Percentiles rank a stretch among this genome's conserved stretches.
Evolutionary conservation across 2,329 filamentous ascomycete species (phyloP).

Genomic region (Fusarium sp.): DNA sequence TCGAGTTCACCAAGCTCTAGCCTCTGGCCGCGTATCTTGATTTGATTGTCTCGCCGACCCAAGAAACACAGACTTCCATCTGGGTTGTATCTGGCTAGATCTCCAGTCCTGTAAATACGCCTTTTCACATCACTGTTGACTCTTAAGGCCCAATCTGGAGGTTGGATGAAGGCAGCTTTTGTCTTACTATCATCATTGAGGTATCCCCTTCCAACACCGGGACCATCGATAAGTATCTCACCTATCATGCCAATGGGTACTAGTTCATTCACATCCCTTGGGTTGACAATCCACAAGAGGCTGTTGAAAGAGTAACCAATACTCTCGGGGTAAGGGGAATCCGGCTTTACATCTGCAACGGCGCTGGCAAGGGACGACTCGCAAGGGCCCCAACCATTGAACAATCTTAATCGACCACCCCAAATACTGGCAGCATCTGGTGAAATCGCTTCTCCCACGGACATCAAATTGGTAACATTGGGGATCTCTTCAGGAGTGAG

Average conservation of each 20-base stretch:
- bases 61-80: background rate
- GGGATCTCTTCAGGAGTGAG: background rate
- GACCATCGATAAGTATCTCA: too few relatives aligned
- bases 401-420: background rate
- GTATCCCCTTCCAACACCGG: too few relatives aligned
- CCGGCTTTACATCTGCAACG: too few relatives aligned
- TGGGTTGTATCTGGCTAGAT: background rate
- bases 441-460: background rate
- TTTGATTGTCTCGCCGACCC: constrained; percentile 21
- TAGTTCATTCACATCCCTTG: too few relatives aligned
- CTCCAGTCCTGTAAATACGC: background rate
- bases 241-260: too few relatives aligned
- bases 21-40: constrained; percentile 31
- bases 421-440: background rate
- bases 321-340: background rate
- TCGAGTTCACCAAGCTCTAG: constrained; percentile 15
- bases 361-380: background rate
- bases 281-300: too few relatives aligned
- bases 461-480: background rate
- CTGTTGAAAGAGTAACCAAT: too few relatives aligned
- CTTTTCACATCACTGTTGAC: too few relatives aligned
- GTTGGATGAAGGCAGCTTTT: too few relatives aligned
- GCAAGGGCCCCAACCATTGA: background rate
- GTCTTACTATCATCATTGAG: too few relatives aligned
- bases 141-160: too few relatives aligned